Percentiles rank a stretch among this genome's conserved stretches.
Conservation (phyloP, 441 rosid species). For the Lepidium campestre region DNA sequence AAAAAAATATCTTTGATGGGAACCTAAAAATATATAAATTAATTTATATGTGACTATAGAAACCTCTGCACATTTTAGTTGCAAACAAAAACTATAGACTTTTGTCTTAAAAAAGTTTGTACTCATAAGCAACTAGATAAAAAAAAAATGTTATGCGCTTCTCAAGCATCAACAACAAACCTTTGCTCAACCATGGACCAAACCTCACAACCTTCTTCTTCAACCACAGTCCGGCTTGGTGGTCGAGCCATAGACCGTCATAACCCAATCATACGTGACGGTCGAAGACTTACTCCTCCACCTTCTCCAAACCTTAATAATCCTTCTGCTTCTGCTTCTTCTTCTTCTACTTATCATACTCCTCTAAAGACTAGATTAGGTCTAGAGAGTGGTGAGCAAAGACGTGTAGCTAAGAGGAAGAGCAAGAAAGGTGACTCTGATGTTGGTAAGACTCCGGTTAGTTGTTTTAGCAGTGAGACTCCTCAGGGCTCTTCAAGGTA, state of each 20-base stretch:
- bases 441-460: conserved; percentile 17
- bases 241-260: conserved; percentile 86
- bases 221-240: conserved; percentile 42
- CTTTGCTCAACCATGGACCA: conserved; percentile 49
- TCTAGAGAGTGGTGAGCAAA: conserved; percentile 15
- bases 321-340: conserved; percentile 29
- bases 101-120: background rate
- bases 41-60: conserved; percentile 3
- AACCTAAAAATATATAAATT: background rate
- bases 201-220: conserved; percentile 32
- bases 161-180: conserved; percentile 68
- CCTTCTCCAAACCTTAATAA: conserved; percentile 43
- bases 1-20: background rate
- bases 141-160: conserved; percentile 47
- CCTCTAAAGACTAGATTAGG: conserved; percentile 34
- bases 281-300: conserved; percentile 51
- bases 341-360: conserved; percentile 24
- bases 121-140: background rate
- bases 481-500: conserved; percentile 79
- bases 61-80: background rate
- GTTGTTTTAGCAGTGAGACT: conserved; percentile 37
- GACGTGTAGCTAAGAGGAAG: conserved; percentile 27
- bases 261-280: conserved; percentile 84
- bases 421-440: conserved; percentile 2
- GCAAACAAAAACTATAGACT: background rate